phyloP scores from a whole-genome alignment of 768 basidiomycete genomes.

The Boletus rubroflammeus region DNA sequence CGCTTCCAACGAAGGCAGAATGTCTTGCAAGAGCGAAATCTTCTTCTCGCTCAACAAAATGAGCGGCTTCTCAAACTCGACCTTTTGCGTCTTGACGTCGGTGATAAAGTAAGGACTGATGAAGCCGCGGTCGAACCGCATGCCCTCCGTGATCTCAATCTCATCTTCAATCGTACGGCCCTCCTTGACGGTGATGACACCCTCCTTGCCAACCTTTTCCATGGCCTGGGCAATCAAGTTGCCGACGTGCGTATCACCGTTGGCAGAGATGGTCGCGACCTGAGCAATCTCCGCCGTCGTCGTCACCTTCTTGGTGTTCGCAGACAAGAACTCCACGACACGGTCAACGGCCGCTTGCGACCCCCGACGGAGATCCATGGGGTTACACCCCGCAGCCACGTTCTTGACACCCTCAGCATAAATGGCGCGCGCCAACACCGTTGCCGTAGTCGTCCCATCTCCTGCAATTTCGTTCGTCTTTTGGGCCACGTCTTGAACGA shows the following conservation, averaged over 20 bases:
- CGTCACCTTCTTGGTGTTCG: conserved; percentile 90
- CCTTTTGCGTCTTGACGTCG: conserved; percentile 93
- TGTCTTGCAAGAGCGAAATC: conserved; percentile 91
- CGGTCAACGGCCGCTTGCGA: conserved; percentile 95
- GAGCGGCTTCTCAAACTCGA: conserved; percentile 95
- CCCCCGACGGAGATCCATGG: conserved; percentile 99
- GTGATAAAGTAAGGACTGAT: conserved; percentile 99
- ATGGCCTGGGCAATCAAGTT: conserved; percentile 96
- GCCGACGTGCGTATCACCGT: conserved; percentile 83
- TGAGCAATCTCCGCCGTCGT: conserved; percentile 98
- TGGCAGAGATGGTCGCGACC: conserved; percentile 93
- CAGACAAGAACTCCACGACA: conserved; percentile 85
- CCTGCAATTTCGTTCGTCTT: conserved; percentile 98
- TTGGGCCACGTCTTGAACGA: conserved; percentile 92
- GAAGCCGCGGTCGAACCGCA: conserved; percentile 99
- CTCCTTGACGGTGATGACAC: conserved; percentile 99
- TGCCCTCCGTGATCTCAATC: conserved; percentile 99
- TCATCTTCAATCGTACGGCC: conserved; percentile 97
- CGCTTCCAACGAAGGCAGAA: conserved; percentile 85
- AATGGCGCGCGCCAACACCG: conserved; percentile 94
- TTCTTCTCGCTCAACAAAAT: conserved; percentile 97
- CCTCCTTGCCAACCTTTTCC: conserved; percentile 99
- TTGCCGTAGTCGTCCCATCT: conserved; percentile 97
- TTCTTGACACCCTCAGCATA: conserved; percentile 99
- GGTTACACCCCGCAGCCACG: conserved; percentile 98